Base-by-base conservation (phyloP, 805 yeast genomes). In the Trichomonascus vanleenenianus region DNA sequence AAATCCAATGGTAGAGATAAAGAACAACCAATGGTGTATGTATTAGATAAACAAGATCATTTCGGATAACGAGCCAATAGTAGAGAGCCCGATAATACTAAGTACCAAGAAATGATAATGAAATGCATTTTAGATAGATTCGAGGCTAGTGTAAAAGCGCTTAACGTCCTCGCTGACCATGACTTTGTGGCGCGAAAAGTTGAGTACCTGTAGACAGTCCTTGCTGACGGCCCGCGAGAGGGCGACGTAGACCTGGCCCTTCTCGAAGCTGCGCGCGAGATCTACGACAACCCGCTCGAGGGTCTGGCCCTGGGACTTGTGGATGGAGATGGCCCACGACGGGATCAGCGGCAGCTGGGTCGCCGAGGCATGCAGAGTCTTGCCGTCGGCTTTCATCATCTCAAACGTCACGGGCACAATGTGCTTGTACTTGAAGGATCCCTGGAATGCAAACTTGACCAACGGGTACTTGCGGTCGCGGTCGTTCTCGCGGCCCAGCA, bases 241-340 rank as follows among this genome's bases (percentile, higher is more conserved):
- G 0, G 97, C 98, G 27, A 93, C 98, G 60, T 93, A 93, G 0
- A 95, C 94, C 61, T 93, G 98, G 0, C 98, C 98, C 44, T 78
- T 80, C 59, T 89, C 97, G 63, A 91, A 91, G 1, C 84, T 79
- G 45, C 72, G 71, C 32, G 73, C 70, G 50, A 91, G 71, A 60
- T 93, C 95, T 3, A 91, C 95, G 50, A 74, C 74, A 3, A 85
- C 88, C 46, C 76, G 72, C 3, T 82, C 79, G 39, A 88, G 63
- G 0, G 97, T 85, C 63, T 91, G 89, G 1, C 98, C 98, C 62
- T 91, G 98, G 0, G 97, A 81, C 65, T 93, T 91, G 61, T 93
- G 98, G 39, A 93, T 89, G 0, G 97, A 88, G 39, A 93, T 64
- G 0, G 98, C 88, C 97, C 97, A 93, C 0, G 98, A 95, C n/a